These are phyloP conservation scores for Claviceps purpurea DNA, from an alignment of 2,329 filamentous ascomycete genomes.

Conservation along the genomic window DNA sequence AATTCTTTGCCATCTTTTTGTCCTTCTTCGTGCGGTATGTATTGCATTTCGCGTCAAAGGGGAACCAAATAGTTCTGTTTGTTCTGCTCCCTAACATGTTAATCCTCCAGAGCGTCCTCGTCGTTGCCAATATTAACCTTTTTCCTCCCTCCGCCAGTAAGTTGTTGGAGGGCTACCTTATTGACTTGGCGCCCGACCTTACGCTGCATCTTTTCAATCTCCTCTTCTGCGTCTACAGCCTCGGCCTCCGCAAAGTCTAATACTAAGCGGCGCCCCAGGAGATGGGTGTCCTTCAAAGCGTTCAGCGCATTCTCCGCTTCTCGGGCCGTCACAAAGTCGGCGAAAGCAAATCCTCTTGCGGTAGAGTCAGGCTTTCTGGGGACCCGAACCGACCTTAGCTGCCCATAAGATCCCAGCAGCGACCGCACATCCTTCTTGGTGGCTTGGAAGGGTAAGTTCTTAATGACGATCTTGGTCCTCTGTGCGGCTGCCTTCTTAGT, in stretches of 20 bases:
- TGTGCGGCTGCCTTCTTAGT: constrained; percentile 66
- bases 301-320: constrained; percentile 88
- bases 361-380: constrained; percentile 88
- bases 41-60: neutral
- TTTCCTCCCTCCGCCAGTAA: constrained; percentile 70
- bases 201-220: constrained; percentile 93
- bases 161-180: constrained; percentile 78
- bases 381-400: constrained; percentile 81
- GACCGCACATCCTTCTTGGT: constrained; percentile 83
- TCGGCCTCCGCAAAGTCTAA: constrained; percentile 87
- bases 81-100: constrained; percentile 8
- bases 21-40: neutral
- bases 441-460: constrained; percentile 94
- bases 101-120: constrained; percentile 39
- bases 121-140: constrained; percentile 79
- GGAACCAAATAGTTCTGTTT: constrained; percentile 10
- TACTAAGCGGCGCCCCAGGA: constrained; percentile 78
- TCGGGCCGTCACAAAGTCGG: constrained; percentile 80
- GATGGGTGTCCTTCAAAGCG: constrained; percentile 81
- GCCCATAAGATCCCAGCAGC: constrained; percentile 79
- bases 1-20: neutral
- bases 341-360: constrained; percentile 90
- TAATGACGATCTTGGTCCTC: constrained; percentile 89
- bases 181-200: constrained; percentile 86
- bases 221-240: constrained; percentile 80